Evolutionary conservation across 2,329 filamentous ascomycete species (phyloP).

Genomic region (Paecilomyces variotii): DNA sequence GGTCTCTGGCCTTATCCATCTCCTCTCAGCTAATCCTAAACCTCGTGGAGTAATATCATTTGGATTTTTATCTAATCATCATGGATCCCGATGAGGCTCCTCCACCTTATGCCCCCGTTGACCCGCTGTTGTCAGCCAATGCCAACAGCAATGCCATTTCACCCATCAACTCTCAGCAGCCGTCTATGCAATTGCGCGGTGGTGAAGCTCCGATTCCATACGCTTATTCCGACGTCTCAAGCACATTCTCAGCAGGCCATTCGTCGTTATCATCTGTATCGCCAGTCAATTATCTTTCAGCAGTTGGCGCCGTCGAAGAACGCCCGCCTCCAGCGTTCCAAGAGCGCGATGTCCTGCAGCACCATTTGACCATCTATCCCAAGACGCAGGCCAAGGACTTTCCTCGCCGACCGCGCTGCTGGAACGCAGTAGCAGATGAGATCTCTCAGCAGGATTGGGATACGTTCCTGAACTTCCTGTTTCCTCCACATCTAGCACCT

Average conservation of each 20-base stretch:
- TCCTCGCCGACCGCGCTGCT: slow-evolving; percentile 34
- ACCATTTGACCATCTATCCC: slow-evolving; percentile 33
- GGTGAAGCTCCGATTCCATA: slow-evolving; percentile 10
- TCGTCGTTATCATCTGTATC: slow-evolving; percentile 8
- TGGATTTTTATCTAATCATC: not conserved
- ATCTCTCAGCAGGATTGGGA: slow-evolving; percentile 37
- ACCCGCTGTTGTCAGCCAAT: slow-evolving; percentile 23
- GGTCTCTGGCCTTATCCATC: not conserved
- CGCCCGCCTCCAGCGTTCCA: slow-evolving; percentile 20
- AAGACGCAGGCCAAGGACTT: slow-evolving; percentile 35
- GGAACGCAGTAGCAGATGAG: slow-evolving; percentile 25
- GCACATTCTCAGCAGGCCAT: slow-evolving; percentile 3
- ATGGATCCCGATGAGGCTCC: slow-evolving; percentile 25
- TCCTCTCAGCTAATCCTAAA: not conserved
- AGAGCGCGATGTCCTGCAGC: slow-evolving; percentile 20
- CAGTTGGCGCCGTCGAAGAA: slow-evolving; percentile 31
- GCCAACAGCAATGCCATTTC: slow-evolving; percentile 7
- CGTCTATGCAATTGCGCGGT: slow-evolving; percentile 11
- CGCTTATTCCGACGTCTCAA: not conserved
- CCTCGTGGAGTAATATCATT: not conserved
- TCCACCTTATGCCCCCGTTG: slow-evolving; percentile 34
- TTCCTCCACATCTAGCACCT: slow-evolving; percentile 31
- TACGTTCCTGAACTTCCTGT: slow-evolving; percentile 34
- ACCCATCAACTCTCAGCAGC: not conserved
- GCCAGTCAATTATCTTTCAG: slow-evolving; percentile 27